Evolutionary conservation across 371 early-diverging fungal species (phyloP), one percentile per base, ranked within the genome.

Genomic region (Apophysomyces elegans): DNA sequence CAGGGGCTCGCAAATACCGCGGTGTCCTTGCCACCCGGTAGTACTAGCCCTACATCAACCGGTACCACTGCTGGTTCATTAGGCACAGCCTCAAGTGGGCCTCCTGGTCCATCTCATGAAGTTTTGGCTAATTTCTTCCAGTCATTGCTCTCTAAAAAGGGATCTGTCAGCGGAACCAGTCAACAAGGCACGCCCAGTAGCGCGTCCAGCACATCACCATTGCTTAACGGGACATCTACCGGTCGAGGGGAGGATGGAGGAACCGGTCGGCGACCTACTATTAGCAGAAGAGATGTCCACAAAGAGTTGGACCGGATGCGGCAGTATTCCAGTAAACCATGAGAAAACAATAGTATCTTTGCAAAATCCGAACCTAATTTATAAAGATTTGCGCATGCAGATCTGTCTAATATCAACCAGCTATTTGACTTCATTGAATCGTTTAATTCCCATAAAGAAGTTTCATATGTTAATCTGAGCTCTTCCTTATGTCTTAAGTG

Each of bases 71-170:
- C 65, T 9, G 60, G 14, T 35, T 59, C 56, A 12, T 18, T 62
- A 16, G 37, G 66, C 35, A 65, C 38, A 12, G 69, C 37, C 61
- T 68, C 63, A 35, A 75, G 69, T 54, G 73, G 72, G 13, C 68
- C 75, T 13, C 71, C 81, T 5, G 73, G 72, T 18, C 68, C 77
- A 21, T 78, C 81, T 7, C 88, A 92, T 68, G 95, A 94, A 75
- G 92, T 93, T 5, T 72, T 96, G 45, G 90, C 92, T 37, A 90
- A 88, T 71, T 96, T 96, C 74, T 96, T 96, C 88, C 90, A 93
- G 74, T 90, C 89, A 1, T 83, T 96, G 60, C 84, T 96, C 50
- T 86, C 74, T 37, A 90, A 91, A 58, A 93, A 92, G 61, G 68
- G 71, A 11, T 65, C 76, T 3, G 60, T 70, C 58, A 67, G 70